Conservation (phyloP, 345 rosid species). For the Melaleuca quinquenervia region DNA sequence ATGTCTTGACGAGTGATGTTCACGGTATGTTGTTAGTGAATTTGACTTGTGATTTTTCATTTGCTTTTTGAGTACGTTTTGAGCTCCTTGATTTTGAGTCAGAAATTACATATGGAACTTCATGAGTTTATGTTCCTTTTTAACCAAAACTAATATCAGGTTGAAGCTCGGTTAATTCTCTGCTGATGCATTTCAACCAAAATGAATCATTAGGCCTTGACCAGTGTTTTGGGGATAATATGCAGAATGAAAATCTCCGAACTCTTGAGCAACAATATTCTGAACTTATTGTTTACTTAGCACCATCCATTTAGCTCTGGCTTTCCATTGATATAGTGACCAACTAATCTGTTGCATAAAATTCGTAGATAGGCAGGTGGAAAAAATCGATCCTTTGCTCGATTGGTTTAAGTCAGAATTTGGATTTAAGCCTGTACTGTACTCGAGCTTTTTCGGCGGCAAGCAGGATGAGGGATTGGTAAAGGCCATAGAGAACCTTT, state of each 20-base stretch:
- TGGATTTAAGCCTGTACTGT: constrained; percentile 64
- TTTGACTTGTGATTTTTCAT: not conserved
- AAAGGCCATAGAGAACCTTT: constrained; percentile 48
- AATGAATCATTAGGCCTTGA: not conserved
- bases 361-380: constrained; percentile 59
- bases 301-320: not conserved
- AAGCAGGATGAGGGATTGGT: constrained; percentile 75
- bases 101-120: not conserved
- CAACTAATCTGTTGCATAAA: not conserved
- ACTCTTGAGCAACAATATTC: not conserved
- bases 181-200: not conserved
- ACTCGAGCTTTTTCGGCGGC: constrained; percentile 76
- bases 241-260: not conserved
- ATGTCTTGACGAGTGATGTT: constrained; percentile 40
- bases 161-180: not conserved
- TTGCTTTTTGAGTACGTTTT: not conserved
- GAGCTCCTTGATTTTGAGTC: not conserved
- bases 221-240: not conserved
- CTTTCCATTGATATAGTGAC: not conserved
- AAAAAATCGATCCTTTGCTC: constrained; percentile 81
- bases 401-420: constrained; percentile 79
- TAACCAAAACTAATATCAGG: not conserved
- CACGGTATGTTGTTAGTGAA: constrained; percentile 37
- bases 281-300: not conserved
- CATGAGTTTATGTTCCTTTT: not conserved